Evolutionary conservation across 108 stramenopile species (phyloP), one percentile per base, ranked within the genome.

Genomic region (Aureococcus anophagefferens): DNA sequence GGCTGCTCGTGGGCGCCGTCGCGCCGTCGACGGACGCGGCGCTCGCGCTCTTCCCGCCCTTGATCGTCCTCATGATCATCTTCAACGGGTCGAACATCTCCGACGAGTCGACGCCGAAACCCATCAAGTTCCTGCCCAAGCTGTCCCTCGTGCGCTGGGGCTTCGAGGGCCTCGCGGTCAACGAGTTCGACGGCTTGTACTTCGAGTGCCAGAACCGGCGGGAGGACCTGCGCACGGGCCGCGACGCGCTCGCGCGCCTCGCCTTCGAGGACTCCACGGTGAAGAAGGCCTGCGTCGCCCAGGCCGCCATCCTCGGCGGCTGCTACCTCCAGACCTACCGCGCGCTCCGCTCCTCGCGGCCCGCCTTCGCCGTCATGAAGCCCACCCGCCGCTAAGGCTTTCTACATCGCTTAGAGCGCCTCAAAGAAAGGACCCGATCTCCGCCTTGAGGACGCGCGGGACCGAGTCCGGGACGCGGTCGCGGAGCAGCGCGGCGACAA

Each of bases 61-160:
- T 92, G 67, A 79, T 94, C 67, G 88, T 96, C 0, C 72, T 94
- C 30, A 92, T 93, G 62, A 89, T 96, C 72, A 91, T 96, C 33
- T 94, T 91, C 76, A 90, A 91, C 69, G 91, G 91, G 0, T 84
- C 81, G 72, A 91, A 91, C 71, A 90, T 91, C 69, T 79, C 84
- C 5, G 84, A 89, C 73, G 91, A 91, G 74, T 90, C 84, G 71
- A 94, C 87, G 16, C 93, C 93, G 31, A 63, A 46, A 33, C 21
- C 80, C 59, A 76, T 94, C 0, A 67, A 85, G 30, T 91, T 88
- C 89, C 51, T 93, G 31, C 80, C 84, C 28, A 83, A 91, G 46
- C 51, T 91, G 35, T 85, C 88, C 15, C 71, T 94, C 64, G 83
- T 94, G 30, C 80, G 87, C 44, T 91, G 90, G 93, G 90, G 88